Evolutionary conservation across 108 stramenopile species (phyloP).

Genomic region (Skeletonema tropicum): DNA sequence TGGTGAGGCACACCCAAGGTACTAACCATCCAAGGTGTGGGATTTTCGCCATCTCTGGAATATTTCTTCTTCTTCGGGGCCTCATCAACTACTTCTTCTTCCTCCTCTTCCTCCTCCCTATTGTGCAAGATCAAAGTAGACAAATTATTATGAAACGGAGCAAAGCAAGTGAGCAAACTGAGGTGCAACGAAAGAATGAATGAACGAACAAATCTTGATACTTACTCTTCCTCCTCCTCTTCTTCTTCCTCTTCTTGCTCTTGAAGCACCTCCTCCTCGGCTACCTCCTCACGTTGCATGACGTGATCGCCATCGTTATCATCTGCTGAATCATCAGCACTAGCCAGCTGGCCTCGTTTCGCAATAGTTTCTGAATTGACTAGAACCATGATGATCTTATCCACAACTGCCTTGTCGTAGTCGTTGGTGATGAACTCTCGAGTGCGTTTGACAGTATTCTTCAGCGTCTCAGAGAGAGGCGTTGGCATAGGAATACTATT

Average conservation of each 20-base stretch:
- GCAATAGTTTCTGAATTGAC: conserved; percentile 87
- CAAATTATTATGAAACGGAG: neutral
- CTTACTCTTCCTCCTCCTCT: conserved; percentile 70
- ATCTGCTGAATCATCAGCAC: conserved; percentile 74
- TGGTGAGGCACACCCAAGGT: conserved; percentile 71
- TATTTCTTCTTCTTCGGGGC: conserved; percentile 94
- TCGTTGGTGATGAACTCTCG: conserved; percentile 82
- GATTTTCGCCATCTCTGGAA: conserved; percentile 94
- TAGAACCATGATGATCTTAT: conserved; percentile 93
- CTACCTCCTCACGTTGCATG: conserved; percentile 92
- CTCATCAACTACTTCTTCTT: conserved; percentile 94
- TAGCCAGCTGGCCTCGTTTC: conserved; percentile 59
- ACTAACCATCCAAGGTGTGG: conserved; percentile 90
- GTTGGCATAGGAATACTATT: conserved; percentile 92
- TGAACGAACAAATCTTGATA: conserved; percentile 3
- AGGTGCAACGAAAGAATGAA: neutral
- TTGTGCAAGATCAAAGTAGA: conserved; percentile 22
- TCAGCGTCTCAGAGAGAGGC: conserved; percentile 87
- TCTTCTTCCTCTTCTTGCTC: conserved; percentile 94
- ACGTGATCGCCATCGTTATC: conserved; percentile 87
- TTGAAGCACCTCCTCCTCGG: conserved; percentile 97
- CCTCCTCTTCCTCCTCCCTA: conserved; percentile 96
- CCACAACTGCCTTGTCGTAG: conserved; percentile 89
- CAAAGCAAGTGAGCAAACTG: neutral
- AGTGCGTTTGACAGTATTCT: conserved; percentile 77